Evolutionary conservation across 768 basidiomycete genomes (phyloP).

Genomic region (Xerocomus potaroensis): DNA sequence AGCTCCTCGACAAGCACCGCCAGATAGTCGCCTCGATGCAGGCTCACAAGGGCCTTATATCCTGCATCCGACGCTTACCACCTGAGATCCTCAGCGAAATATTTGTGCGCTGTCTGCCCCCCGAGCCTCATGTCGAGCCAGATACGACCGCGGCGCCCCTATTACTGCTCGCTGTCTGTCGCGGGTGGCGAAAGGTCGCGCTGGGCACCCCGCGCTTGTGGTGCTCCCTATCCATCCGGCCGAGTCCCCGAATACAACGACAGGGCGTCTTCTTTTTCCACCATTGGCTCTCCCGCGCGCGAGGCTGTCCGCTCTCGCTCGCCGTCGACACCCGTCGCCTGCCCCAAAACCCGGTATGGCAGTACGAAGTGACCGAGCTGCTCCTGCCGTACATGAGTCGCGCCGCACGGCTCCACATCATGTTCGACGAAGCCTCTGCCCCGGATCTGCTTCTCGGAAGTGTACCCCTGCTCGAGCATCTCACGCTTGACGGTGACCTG

Average conservation of each 20-base stretch:
- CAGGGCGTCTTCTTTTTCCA: conserved; percentile 13
- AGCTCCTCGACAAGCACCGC: conserved; percentile 9
- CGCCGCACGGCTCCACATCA: conserved; percentile 8
- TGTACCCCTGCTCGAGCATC: conserved; percentile 16
- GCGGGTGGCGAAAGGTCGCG: conserved; percentile 39
- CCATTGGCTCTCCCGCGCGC: conserved; percentile 20
- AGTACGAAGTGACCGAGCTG: conserved; percentile 19
- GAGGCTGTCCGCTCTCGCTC: conserved; percentile 18
- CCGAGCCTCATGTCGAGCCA: conserved; percentile 22
- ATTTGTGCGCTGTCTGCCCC: conserved; percentile 37
- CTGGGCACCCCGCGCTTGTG: conserved; percentile 42
- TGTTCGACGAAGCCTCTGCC: conserved; percentile 7
- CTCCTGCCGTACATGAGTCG: conserved; percentile 18
- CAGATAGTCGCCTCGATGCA: conserved; percentile 16
- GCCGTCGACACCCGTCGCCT: conserved; percentile 14
- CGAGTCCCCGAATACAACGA: conserved; percentile 5
- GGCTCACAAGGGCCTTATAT: conserved; percentile 19
- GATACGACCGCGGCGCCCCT: conserved; percentile 30
- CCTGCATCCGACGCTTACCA: conserved; percentile 36
- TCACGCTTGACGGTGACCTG: conserved; percentile 12
- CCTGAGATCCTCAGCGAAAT: conserved; percentile 46
- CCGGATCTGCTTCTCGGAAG: conserved; percentile 15
- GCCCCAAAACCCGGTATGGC: conserved; percentile 17
- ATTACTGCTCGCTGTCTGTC: conserved; percentile 38
- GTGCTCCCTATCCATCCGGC: conserved; percentile 36